These are phyloP conservation scores for Eimeria necatrix DNA, from an alignment of 169 alveolate genomes.

Conservation along the genomic window DNA sequence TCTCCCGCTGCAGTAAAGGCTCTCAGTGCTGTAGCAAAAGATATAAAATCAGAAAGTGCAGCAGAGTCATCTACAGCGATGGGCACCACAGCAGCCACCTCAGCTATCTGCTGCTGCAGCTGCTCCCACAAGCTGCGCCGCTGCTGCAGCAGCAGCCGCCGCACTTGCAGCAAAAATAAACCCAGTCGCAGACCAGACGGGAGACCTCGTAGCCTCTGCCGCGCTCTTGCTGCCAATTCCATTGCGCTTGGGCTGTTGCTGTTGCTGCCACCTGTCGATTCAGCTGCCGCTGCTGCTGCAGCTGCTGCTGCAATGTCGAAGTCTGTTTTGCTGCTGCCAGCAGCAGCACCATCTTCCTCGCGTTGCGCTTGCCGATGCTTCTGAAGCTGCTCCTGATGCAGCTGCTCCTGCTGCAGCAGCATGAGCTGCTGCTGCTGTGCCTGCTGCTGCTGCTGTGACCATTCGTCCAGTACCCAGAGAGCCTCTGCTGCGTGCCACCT, in stretches of 20 bases:
- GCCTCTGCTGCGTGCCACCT: constrained; percentile 35
- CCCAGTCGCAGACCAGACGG: constrained; percentile 27
- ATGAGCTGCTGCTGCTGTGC: not conserved
- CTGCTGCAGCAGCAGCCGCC: not conserved
- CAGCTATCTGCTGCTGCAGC: constrained; percentile 39
- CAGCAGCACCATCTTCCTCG: too few species aligned
- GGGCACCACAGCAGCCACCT: not conserved
- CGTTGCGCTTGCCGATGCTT: not conserved
- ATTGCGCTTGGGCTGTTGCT: not conserved
- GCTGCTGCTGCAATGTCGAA: not conserved
- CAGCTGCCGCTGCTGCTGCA: not conserved
- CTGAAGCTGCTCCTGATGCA: not conserved
- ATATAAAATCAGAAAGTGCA: constrained; percentile 13
- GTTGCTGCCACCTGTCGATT: not conserved
- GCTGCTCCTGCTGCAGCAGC: not conserved
- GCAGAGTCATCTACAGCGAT: not conserved
- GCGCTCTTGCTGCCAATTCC: not conserved
- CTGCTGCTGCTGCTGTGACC: not conserved
- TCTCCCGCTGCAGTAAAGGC: not conserved
- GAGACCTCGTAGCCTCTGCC: constrained; percentile 29
- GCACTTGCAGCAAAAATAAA: constrained; percentile 63
- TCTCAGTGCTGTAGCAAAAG: constrained; percentile 14
- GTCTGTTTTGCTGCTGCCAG: too few species aligned
- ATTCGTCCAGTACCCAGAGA: not conserved
- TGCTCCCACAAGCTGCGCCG: constrained; percentile 12